Percentiles rank a stretch among this genome's conserved stretches.
Conservation (phyloP, 2,329 filamentous ascomycete species). For the Clarireedia paspali region DNA sequence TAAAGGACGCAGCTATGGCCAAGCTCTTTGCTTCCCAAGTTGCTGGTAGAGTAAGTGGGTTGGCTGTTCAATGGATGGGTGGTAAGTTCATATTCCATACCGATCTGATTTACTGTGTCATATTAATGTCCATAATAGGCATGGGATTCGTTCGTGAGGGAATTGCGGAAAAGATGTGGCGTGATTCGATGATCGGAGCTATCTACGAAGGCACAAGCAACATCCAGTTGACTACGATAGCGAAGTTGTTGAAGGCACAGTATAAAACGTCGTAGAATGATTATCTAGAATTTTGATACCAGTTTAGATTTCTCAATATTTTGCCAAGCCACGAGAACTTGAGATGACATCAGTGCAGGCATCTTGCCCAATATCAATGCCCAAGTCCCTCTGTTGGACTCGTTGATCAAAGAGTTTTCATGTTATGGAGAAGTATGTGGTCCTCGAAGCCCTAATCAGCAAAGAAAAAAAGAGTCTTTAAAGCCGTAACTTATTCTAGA, state of each 20-base stretch:
- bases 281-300: not conserved
- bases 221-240: conserved; percentile 65
- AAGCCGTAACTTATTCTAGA: not conserved
- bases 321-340: conserved; percentile 10
- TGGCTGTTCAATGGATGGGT: conserved; percentile 98
- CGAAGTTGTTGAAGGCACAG: conserved; percentile 60
- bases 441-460: not conserved
- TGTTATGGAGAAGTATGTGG: not conserved
- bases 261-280: conserved; percentile 46
- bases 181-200: conserved; percentile 96
- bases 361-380: not conserved
- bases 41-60: conserved; percentile 74
- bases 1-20: conserved; percentile 94
- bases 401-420: not conserved
- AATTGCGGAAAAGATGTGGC: conserved; percentile 94
- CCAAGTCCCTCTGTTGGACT: not conserved
- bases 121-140: conserved; percentile 5
- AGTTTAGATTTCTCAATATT: conserved; percentile 6
- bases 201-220: conserved; percentile 92
- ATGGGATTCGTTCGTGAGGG: conserved; percentile 98
- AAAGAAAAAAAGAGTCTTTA: not conserved
- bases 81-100: conserved; percentile 36
- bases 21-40: conserved; percentile 94
- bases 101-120: not conserved
- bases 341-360: conserved; percentile 5